Conservation (phyloP, 2,329 filamentous ascomycete genomes). For the Venturia nashicola region DNA sequence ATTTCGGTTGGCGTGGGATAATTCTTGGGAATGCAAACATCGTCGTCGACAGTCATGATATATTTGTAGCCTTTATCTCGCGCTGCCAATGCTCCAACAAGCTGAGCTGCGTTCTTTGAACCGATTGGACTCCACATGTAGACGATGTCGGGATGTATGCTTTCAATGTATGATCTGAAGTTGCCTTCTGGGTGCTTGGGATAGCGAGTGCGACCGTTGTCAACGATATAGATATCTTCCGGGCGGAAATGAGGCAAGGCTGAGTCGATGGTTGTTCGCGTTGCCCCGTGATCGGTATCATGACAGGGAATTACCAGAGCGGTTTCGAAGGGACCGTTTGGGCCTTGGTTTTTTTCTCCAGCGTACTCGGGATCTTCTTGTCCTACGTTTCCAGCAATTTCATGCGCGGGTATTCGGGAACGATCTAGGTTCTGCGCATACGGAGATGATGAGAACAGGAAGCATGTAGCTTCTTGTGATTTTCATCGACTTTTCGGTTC, state of each 20-base stretch:
- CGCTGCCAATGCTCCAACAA: conserved; percentile 14
- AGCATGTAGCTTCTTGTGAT: conserved; percentile 14
- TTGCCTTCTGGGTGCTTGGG: conserved; percentile 6
- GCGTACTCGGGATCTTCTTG: not conserved
- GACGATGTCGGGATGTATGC: conserved; percentile 12
- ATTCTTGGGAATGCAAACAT: conserved; percentile 14
- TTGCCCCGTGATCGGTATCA: conserved; percentile 7
- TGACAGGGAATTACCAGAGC: conserved; percentile 10
- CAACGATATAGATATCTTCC: conserved; percentile 13
- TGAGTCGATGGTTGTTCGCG: conserved; percentile 1
- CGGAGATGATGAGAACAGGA: conserved; percentile 13
- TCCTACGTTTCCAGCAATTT: not conserved
- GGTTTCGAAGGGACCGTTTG: not conserved
- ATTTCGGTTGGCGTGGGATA: conserved; percentile 13
- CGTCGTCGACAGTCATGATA: conserved; percentile 15
- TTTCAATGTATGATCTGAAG: conserved; percentile 14
- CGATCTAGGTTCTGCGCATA: conserved; percentile 11
- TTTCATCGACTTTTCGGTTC: conserved; percentile 13
- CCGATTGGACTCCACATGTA: conserved; percentile 16
- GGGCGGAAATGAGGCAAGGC: conserved; percentile 12
- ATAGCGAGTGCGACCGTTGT: conserved; percentile 13
- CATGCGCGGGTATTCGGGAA: conserved; percentile 4
- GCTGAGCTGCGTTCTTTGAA: conserved; percentile 15
- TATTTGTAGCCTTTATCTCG: conserved; percentile 10
- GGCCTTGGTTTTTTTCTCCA: not conserved